Evolutionary conservation across 257 asterid genomes (phyloP).

Genomic region (Solanum piurae): DNA sequence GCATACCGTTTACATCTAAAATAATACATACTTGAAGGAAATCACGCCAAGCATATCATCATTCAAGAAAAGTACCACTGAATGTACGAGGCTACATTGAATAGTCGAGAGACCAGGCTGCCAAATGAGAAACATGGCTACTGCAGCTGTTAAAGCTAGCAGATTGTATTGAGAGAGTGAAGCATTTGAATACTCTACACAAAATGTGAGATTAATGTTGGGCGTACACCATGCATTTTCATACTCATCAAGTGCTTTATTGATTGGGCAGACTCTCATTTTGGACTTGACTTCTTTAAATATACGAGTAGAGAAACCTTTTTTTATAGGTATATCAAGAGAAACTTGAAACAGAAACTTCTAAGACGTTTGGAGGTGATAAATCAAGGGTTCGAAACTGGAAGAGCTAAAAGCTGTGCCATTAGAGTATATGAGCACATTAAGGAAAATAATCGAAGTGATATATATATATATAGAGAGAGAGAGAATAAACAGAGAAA

Average conservation of each 20-base stretch:
- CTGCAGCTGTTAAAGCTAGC: conserved; percentile 80
- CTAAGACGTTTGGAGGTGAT: conserved; percentile 73
- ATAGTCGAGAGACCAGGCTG: conserved; percentile 59
- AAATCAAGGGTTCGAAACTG: conserved; percentile 52
- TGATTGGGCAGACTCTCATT: conserved; percentile 84
- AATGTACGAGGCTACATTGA: conserved; percentile 44
- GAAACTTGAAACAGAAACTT: conserved; percentile 62
- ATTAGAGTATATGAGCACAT: conserved; percentile 72
- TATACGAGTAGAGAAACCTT: conserved; percentile 41
- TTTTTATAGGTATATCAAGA: background rate
- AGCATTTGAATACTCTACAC: conserved; percentile 77
- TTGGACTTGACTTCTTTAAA: conserved; percentile 78
- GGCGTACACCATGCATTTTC: conserved; percentile 70
- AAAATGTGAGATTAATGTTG: conserved; percentile 85
- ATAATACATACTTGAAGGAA: background rate
- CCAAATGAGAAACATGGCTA: conserved; percentile 70
- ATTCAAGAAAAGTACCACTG: background rate
- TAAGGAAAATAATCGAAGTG: conserved; percentile 30
- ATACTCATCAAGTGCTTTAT: conserved; percentile 82
- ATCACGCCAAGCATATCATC: background rate
- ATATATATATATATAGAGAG: background rate
- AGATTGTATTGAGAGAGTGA: conserved; percentile 68
- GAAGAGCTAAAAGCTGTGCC: conserved; percentile 71
- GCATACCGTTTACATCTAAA: background rate
- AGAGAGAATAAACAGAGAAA: background rate